phyloP scores from a whole-genome alignment of 2,329 filamentous ascomycete species.

The Fusarium luffae region DNA sequence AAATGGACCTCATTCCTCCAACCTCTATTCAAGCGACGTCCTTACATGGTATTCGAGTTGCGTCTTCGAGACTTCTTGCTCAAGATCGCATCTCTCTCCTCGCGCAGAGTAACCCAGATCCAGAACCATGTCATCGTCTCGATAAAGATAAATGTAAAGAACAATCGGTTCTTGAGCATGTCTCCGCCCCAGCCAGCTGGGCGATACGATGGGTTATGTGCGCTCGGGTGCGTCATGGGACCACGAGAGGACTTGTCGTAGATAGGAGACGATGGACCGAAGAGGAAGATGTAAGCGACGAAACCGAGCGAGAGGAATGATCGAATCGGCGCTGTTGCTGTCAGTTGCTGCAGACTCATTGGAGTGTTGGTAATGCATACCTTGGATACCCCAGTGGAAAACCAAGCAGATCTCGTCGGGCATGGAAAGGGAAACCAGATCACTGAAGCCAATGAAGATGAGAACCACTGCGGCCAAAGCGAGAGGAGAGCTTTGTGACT shows the following conservation, averaged over 20 bases:
- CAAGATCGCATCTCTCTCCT: slow-evolving; percentile 65
- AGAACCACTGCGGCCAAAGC: slow-evolving; percentile 79
- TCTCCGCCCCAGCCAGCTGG: slow-evolving; percentile 66
- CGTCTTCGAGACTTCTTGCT: slow-evolving; percentile 52
- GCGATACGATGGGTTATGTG: slow-evolving; percentile 51
- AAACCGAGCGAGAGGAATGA: slow-evolving; percentile 70
- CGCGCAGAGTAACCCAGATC: slow-evolving; percentile 77
- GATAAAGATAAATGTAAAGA: slow-evolving; percentile 86
- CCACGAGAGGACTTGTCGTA: slow-evolving; percentile 49
- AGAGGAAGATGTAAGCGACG: slow-evolving; percentile 73
- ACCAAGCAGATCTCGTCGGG: slow-evolving; percentile 73
- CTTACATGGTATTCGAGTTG: slow-evolving; percentile 37
- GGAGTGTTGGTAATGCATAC: slow-evolving; percentile 57
- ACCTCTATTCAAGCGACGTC: neutral
- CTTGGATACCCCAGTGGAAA: slow-evolving; percentile 74
- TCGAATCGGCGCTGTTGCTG: slow-evolving; percentile 68
- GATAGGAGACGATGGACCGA: slow-evolving; percentile 63
- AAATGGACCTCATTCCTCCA: neutral
- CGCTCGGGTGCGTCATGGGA: slow-evolving; percentile 44
- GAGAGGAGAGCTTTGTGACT: slow-evolving; percentile 74
- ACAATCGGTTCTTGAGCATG: slow-evolving; percentile 81
- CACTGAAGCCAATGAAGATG: slow-evolving; percentile 67
- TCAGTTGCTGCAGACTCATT: slow-evolving; percentile 35
- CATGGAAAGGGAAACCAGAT: slow-evolving; percentile 74
- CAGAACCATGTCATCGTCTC: slow-evolving; percentile 91